Percentiles rank a stretch among this genome's conserved stretches.
These are phyloP conservation scores for Scleromitrula shiraiana DNA, from an alignment of 2,329 filamentous ascomycete genomes.

Conservation along the genomic window DNA sequence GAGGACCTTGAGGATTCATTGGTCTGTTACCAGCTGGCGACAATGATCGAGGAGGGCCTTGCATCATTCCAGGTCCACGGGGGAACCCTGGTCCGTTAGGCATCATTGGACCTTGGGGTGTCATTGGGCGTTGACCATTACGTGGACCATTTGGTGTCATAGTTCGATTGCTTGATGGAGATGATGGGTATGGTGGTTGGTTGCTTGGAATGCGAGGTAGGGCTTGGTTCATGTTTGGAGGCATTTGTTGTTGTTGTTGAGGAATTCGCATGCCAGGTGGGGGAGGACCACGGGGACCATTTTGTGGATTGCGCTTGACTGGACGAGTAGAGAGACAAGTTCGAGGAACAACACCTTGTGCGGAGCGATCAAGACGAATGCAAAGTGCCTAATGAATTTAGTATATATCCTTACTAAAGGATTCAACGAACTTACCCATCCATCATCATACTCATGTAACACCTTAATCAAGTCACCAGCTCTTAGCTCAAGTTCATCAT, in stretches of 20 bases:
- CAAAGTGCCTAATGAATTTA: conserved; percentile 65
- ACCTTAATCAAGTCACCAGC: conserved; percentile 80
- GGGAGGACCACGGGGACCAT: conserved; percentile 22
- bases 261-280: conserved; percentile 21
- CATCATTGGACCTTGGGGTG: conserved; percentile 13
- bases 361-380: conserved; percentile 78
- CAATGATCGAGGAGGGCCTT: conserved; percentile 7
- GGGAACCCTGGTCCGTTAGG: conserved; percentile 8
- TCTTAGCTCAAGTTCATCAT: conserved; percentile 78
- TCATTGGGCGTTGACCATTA: conserved; percentile 20
- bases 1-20: conserved; percentile 8
- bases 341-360: conserved; percentile 87
- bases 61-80: background rate
- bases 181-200: conserved; percentile 1
- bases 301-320: conserved; percentile 46
- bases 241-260: conserved; percentile 16
- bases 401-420: conserved; percentile 11
- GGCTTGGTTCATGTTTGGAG: conserved; percentile 16
- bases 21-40: conserved; percentile 10
- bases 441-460: conserved; percentile 94
- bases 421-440: conserved; percentile 63
- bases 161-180: conserved; percentile 10
- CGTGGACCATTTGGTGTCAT: conserved; percentile 16
- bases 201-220: conserved; percentile 6
- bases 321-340: conserved; percentile 89